Evolutionary conservation across 2,329 filamentous ascomycete genomes (phyloP).

Genomic region (Hymenoscyphus scutula): DNA sequence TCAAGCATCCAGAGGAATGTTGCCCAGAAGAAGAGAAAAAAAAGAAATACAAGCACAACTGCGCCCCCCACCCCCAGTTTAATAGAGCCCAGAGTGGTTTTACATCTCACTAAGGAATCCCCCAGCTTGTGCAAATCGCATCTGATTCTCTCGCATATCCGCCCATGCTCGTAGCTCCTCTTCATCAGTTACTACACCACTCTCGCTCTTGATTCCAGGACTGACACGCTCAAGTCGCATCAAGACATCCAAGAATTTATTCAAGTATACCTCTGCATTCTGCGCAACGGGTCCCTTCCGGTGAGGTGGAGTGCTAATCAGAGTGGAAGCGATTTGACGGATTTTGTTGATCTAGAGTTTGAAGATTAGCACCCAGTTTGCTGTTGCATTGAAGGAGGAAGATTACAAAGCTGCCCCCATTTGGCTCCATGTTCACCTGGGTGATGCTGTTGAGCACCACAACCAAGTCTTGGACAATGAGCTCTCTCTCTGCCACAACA

Average conservation of each 20-base stretch:
- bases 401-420: constrained; percentile 62
- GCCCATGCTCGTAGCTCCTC: constrained; percentile 76
- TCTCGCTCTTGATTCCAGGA: constrained; percentile 43
- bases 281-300: constrained; percentile 50
- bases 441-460: constrained; percentile 73
- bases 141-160: constrained; percentile 73
- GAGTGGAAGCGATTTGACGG: constrained; percentile 76
- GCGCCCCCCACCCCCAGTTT: not conserved
- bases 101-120: constrained; percentile 44
- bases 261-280: constrained; percentile 69
- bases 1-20: not conserved
- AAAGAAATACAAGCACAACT: not conserved
- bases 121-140: constrained; percentile 66
- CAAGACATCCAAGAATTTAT: constrained; percentile 70
- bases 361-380: constrained; percentile 9
- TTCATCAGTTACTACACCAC: constrained; percentile 61
- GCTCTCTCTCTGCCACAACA: constrained; percentile 73
- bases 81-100: not conserved
- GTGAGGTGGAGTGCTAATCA: constrained; percentile 61
- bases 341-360: constrained; percentile 67
- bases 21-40: not conserved
- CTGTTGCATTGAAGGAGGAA: not conserved
- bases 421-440: constrained; percentile 80
- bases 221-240: constrained; percentile 61
- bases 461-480: constrained; percentile 78